Evolutionary conservation across 805 yeast genomes (phyloP).

Genomic region (Barnettozyma siamensis): DNA sequence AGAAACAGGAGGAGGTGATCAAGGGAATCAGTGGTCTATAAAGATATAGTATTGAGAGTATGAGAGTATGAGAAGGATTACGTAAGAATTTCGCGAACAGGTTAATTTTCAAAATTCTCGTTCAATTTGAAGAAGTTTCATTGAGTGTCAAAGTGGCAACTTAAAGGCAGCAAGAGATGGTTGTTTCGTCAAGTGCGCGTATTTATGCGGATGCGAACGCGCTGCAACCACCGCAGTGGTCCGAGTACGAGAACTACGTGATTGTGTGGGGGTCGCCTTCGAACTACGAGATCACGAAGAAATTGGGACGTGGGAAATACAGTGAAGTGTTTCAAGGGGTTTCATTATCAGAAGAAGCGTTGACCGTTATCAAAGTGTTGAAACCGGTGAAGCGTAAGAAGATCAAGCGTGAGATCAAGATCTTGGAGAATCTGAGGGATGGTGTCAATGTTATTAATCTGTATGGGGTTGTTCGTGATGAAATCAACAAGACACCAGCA

Average conservation of each 20-base stretch:
- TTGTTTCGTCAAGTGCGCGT: constrained; percentile 50
- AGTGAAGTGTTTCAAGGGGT: constrained; percentile 90
- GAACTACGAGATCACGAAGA: constrained; percentile 78
- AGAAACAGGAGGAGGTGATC: constrained; percentile 6
- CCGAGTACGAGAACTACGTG: constrained; percentile 75
- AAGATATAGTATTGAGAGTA: not conserved
- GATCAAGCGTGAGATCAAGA: constrained; percentile 85
- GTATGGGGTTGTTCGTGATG: constrained; percentile 83
- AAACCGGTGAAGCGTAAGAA: constrained; percentile 93
- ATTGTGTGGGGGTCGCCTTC: constrained; percentile 82
- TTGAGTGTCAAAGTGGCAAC: no score
- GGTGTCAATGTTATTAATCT: constrained; percentile 78
- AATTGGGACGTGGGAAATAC: constrained; percentile 89
- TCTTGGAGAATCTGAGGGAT: constrained; percentile 73
- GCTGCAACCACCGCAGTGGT: constrained; percentile 70
- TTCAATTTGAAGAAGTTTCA: no score
- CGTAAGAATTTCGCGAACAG: no score
- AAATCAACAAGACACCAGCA: constrained; percentile 79
- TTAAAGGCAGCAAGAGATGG: no score
- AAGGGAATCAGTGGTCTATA: constrained; percentile 7
- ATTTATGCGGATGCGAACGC: constrained; percentile 81
- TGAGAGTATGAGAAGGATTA: no score
- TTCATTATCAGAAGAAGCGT: constrained; percentile 50
- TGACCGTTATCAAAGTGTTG: constrained; percentile 83
- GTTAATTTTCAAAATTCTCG: no score